Conservation (phyloP, 73 alveolate genomes). For the Stentor roeselii region DNA sequence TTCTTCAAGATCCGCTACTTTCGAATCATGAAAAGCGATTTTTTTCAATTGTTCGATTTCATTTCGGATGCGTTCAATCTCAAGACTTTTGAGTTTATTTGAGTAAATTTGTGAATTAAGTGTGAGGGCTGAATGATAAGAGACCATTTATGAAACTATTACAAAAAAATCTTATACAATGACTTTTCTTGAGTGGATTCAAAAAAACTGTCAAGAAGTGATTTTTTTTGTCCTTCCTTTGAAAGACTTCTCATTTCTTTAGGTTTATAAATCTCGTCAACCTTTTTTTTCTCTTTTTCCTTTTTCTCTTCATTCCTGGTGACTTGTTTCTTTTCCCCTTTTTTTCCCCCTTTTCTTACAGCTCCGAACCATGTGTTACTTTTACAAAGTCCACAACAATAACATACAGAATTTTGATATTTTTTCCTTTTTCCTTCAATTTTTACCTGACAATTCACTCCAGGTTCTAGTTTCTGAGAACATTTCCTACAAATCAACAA, state of each 20-base stretch:
- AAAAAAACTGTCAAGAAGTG: slow-evolving; percentile 13
- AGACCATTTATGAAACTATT: no score
- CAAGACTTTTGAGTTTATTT: background rate
- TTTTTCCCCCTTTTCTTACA: background rate
- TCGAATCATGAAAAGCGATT: background rate
- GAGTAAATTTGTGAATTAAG: background rate
- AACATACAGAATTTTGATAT: background rate
- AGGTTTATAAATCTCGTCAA: background rate
- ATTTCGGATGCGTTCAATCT: no score
- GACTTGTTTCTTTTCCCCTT: background rate
- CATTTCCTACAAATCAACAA: background rate
- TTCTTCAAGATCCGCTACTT: background rate
- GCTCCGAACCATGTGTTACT: background rate
- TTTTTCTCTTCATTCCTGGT: background rate
- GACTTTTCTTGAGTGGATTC: background rate
- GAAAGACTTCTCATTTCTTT: background rate
- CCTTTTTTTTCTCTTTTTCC: background rate
- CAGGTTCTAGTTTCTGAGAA: slow-evolving; percentile 12
- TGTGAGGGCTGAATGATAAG: no score
- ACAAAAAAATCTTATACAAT: background rate
- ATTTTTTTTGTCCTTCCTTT: slow-evolving; percentile 2
- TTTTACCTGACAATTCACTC: background rate
- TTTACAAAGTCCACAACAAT: background rate
- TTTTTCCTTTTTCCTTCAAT: slow-evolving; percentile 11
- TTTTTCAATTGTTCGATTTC: background rate